Evolutionary conservation across 2,329 filamentous ascomycete species (phyloP), one percentile per base, ranked within the genome.

Genomic region (Phyllosticta paracitricarpa): DNA sequence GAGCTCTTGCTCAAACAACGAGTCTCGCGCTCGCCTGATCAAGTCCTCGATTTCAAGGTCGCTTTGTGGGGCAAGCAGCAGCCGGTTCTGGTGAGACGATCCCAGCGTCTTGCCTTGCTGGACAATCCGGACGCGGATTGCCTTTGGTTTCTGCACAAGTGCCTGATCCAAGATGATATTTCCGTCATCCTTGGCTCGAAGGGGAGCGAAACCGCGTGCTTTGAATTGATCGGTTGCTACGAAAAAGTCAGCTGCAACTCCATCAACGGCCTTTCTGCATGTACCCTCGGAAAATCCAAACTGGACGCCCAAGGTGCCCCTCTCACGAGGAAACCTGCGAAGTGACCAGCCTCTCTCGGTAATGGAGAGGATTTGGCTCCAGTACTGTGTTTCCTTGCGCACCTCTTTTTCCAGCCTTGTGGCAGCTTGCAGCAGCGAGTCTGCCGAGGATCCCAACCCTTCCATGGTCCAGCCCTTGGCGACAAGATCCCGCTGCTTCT

Each of bases 321-420:
- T 80, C 66, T 93, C 86, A 6, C 85, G 79, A 0, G 91, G 90
- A 51, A 94, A 78, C 56, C 88, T 83, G 66, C 88, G 93, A 19
- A 97, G 78, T 22, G 89, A 87, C 93, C 94, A 99, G 4, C 92
- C 91, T 60, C 86, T 87, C 66, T 91, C 84, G 65, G 88, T 91
- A 54, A 97, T 85, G 9, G 85, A 84, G 55, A 96, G 77, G 2
- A 97, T 83, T 67, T 96, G 88, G 61, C 88, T 83, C 94, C 94
- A 99, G 73, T 96, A 99, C 67, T 82, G 87, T 1, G 86, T 87
- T 76, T 99, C 94, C 30, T 85, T 84, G 9, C 83, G 81, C 35
- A 95, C 88, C 72, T 96, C 92, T 10, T 82, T 83, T 67, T 90
- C 84, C 12, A 99, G 76, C 51, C 89, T 82, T 26, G 82, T 80